These are phyloP conservation scores for Entomortierella parvispora DNA, from an alignment of 192 early-diverging fungal species.

Conservation along the genomic window DNA sequence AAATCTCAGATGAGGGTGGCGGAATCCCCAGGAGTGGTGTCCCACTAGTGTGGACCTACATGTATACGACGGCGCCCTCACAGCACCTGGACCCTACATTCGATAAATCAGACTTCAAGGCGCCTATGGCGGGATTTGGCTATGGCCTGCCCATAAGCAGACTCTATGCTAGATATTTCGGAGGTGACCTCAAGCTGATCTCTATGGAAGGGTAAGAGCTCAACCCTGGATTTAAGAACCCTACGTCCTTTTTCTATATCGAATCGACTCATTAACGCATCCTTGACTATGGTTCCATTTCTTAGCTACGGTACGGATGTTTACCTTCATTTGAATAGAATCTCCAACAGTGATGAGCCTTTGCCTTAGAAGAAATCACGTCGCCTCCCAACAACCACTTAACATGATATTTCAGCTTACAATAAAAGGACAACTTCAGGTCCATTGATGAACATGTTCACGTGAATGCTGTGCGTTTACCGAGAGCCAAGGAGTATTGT, in stretches of 20 bases:
- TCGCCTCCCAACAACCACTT: too few species aligned
- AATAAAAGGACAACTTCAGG: too few species aligned
- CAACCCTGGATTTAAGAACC: not conserved
- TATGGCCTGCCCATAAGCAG: conserved; percentile 94
- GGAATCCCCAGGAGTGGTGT: conserved; percentile 91
- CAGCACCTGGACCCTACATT: conserved; percentile 76
- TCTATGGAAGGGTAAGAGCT: conserved; percentile 88
- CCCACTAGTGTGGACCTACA: conserved; percentile 94
- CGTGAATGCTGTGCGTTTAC: too few species aligned
- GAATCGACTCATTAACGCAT: too few species aligned
- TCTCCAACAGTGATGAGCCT: conserved; percentile 92
- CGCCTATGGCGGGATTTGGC: conserved; percentile 89
- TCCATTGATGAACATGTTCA: too few species aligned
- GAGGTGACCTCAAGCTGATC: conserved; percentile 92
- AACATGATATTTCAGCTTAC: too few species aligned
- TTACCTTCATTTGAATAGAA: conserved; percentile 90
- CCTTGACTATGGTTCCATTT: not conserved
- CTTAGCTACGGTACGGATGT: conserved; percentile 89
- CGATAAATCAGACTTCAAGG: conserved; percentile 80
- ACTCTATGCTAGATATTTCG: conserved; percentile 95
- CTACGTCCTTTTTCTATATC: not conserved
- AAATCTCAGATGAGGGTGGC: conserved; percentile 95
- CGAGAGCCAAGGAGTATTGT: too few species aligned
- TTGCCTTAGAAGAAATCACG: too few species aligned
- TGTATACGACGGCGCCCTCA: conserved; percentile 86